Base-by-base conservation (phyloP, 805 yeast species). In the Spathaspora passalidarum region DNA sequence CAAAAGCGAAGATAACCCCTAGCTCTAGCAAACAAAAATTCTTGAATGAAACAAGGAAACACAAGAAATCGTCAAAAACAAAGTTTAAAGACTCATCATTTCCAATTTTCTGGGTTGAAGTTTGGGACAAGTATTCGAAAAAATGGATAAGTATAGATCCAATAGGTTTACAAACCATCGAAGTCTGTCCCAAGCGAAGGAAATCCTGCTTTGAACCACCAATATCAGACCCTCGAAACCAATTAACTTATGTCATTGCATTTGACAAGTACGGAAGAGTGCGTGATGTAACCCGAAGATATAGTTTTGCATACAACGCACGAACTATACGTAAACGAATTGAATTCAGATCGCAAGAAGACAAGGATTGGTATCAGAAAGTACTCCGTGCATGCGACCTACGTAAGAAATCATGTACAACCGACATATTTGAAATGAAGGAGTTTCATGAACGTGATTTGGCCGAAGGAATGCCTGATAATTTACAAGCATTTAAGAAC, bases 21-120 rank as follows among this genome's bases (percentile, higher is more conserved):
- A 16, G 14, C 6, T 16, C 8, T 26, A 17, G 10, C 8, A 40
- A 34, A 29, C 59, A 38, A 13, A 42, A 23, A 41, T 36, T 26
- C 19, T 26, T 40, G 38, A 40, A 11, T 37, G 23, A 14, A 19
- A 16, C 23, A 39, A 16, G 20, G 26, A 60, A 36, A 47, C 66
- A 38, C 60, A 11, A 22, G 32, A 39, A 39, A 11, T 8, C 26
- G 8, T 5, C 41, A 22, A n/a, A 7, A 9, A 25, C 29, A 11
- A n/a, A 21, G n/a, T 60, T 63, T 38, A 57, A 53, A 8, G 58
- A 59, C 16, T 62, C 71, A 2, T 49, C 46, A 7, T 84, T 71
- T 56, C 97, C 97, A 0, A 75, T 90, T 0, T 90, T 84, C 58
- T 94, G 99, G 99, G 82, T 82, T 18, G 99, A 94, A 61, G 96